Evolutionary conservation across 495 filamentous ascomycete genomes (phyloP).

Genomic region (Xylaria venustula): DNA sequence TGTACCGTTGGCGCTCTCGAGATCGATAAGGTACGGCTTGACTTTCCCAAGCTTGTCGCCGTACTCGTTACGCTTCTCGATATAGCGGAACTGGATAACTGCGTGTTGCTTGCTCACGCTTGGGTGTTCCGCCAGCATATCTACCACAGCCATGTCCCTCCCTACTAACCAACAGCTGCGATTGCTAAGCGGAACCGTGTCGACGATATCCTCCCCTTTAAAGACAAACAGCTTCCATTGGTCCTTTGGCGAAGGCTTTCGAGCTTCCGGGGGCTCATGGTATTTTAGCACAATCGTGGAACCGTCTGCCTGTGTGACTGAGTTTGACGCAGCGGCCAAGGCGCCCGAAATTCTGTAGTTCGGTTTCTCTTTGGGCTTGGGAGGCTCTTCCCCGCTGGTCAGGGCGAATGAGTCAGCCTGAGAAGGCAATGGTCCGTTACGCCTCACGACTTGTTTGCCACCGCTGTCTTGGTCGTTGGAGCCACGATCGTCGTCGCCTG

Average conservation of each 20-base stretch:
- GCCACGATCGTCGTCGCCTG: constrained; percentile 17
- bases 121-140: constrained; percentile 83
- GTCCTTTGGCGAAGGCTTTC: constrained; percentile 76
- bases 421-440: constrained; percentile 63
- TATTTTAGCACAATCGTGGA: constrained; percentile 82
- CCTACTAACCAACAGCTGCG: constrained; percentile 92
- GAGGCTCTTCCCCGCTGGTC: constrained; percentile 48
- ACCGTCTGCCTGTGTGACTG: constrained; percentile 65
- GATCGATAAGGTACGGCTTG: constrained; percentile 86
- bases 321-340: constrained; percentile 86
- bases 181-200: constrained; percentile 70
- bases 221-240: constrained; percentile 92
- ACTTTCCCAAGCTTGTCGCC: constrained; percentile 80
- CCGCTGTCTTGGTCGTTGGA: constrained; percentile 16
- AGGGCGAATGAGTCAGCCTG: constrained; percentile 67
- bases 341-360: constrained; percentile 80
- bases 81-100: constrained; percentile 86
- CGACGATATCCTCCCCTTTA: constrained; percentile 75
- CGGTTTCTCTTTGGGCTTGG: constrained; percentile 77
- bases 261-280: constrained; percentile 89
- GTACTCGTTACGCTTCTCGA: constrained; percentile 79
- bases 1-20: constrained; percentile 93
- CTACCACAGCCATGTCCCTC: constrained; percentile 73
- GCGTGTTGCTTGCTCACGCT: constrained; percentile 94
- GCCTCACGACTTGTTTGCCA: constrained; percentile 32